Base-by-base conservation (phyloP, 805 yeast genomes). In the Wickerhamomyces sydowiorum region DNA sequence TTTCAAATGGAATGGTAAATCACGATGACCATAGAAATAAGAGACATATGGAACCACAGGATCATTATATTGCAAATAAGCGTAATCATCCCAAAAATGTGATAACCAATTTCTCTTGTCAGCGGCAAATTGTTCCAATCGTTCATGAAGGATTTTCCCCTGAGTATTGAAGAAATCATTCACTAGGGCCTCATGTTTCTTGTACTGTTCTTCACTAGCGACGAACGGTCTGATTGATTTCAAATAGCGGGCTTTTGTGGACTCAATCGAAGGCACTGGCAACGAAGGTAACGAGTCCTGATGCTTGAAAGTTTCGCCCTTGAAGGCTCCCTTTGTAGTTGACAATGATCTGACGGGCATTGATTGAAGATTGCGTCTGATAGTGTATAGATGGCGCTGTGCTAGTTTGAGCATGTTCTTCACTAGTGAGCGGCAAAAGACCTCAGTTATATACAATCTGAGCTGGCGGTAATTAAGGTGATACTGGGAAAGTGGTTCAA, bases 41-140 rank as follows among this genome's bases (percentile, higher is more conserved):
- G 96, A 85, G 29, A 88, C 96, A 59, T 81, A 90, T 12, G 98
- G 97, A 22, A 86, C 86, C n/a, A 91, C 86, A 0, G 98, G 96
- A 63, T 88, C 98, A 51, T 93, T 75, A 67, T 88, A 90, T 32
- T 84, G 80, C 70, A 91, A 70, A 65, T 91, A 91, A 18, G 96
- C 96, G 52, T 85, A 86, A 54, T 86, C 84, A 62, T 91, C 96
- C 99, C 99, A 91, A 74, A 83, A 88, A 46, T 78, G 82, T 37
- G 85, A 76, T 55, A 91, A 72, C 99, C 99, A 91, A 63, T 91
- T 91, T 59, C 88, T 82, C 43, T 66, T 69, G 41, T 57, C 65
- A 24, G 65, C 53, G 23, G 91, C 82, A 51, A 78, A 77, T 21
- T 72, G 66, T 29, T 62, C 57, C 40, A 91, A 72, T 46, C 90